These are phyloP conservation scores for Pseudoturritis turrita DNA, from an alignment of 345 rosid species.

Conservation along the genomic window DNA sequence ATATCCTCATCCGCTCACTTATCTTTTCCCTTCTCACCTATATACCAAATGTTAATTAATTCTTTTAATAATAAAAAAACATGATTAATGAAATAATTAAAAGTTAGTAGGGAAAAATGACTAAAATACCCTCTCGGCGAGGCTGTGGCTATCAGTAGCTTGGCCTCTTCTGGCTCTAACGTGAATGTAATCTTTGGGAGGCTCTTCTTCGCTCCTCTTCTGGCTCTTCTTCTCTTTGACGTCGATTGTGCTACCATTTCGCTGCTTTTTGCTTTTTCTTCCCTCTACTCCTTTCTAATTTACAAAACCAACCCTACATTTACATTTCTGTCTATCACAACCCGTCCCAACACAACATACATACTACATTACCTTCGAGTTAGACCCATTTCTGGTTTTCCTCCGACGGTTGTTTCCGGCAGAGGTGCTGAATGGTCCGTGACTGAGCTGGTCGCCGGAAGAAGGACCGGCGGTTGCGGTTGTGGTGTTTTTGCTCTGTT, in stretches of 20 bases:
- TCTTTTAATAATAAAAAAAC: neutral
- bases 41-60: neutral
- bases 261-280: conserved; percentile 44
- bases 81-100: neutral
- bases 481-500: conserved; percentile 31
- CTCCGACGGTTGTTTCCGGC: conserved; percentile 44
- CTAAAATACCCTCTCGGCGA: conserved; percentile 67
- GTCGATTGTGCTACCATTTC: conserved; percentile 27
- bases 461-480: conserved; percentile 34
- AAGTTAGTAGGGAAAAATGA: neutral
- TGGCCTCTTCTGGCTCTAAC: conserved; percentile 86
- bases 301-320: neutral
- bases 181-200: conserved; percentile 65
- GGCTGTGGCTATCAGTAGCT: conserved; percentile 45
- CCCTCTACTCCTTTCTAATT: conserved; percentile 40
- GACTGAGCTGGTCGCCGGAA: conserved; percentile 8
- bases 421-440: conserved; percentile 23
- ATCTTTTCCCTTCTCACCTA: conserved; percentile 79
- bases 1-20: conserved; percentile 62
- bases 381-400: conserved; percentile 30
- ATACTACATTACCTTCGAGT: conserved; percentile 34
- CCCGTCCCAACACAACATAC: neutral
- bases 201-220: conserved; percentile 29
- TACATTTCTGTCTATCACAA: neutral
- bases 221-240: conserved; percentile 34